Evolutionary conservation across 352 stramenopile species (phyloP).

Genomic region (Thalassiosira exigua): DNA sequence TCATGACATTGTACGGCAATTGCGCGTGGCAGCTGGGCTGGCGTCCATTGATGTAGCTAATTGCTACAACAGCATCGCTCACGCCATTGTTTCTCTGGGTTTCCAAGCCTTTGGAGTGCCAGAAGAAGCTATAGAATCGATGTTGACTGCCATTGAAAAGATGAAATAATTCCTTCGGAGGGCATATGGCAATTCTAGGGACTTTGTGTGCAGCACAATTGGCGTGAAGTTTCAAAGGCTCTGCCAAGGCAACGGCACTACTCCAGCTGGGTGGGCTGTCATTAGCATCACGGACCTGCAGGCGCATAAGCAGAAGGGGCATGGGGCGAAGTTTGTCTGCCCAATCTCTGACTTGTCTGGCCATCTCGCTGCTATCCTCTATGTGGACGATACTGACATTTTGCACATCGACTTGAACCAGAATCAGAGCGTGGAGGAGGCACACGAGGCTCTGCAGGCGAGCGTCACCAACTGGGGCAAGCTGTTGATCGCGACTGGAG

Average conservation of each 20-base stretch:
- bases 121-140: not conserved
- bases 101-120: constrained; percentile 6
- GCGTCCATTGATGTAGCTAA: constrained; percentile 8
- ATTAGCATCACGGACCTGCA: constrained; percentile 12
- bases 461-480: not conserved
- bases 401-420: not conserved
- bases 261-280: constrained; percentile 8
- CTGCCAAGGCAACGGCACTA: constrained; percentile 24
- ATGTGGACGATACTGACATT: constrained; percentile 20
- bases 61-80: not conserved
- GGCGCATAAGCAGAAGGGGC: constrained; percentile 16
- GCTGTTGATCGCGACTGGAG: constrained; percentile 24
- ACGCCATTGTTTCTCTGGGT: not conserved
- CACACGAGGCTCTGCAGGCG: not conserved
- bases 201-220: constrained; percentile 8
- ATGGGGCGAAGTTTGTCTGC: constrained; percentile 5
- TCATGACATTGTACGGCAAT: constrained; percentile 6
- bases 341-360: not conserved
- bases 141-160: constrained; percentile 2
- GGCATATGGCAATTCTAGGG: not conserved
- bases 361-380: constrained; percentile 11
- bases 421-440: not conserved
- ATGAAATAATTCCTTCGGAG: constrained; percentile 27
- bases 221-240: constrained; percentile 5
- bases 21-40: not conserved